Evolutionary conservation across 805 yeast genomes (phyloP).

Genomic region (Suhomyces sp.): DNA sequence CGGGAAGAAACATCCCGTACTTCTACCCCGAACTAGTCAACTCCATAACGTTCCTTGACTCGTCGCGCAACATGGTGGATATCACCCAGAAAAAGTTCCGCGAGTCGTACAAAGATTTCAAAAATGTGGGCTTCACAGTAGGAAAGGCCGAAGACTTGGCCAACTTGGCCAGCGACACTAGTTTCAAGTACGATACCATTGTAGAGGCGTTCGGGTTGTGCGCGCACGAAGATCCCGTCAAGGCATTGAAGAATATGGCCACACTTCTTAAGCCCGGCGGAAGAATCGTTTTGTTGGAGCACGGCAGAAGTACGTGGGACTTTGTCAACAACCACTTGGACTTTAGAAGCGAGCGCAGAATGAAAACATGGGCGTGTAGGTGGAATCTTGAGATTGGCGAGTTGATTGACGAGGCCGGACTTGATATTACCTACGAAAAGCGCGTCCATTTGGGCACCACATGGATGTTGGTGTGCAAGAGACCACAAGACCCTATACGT

Average conservation of each 20-base stretch:
- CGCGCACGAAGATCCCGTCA: constrained; percentile 91
- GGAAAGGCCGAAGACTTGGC: constrained; percentile 85
- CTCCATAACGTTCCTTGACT: constrained; percentile 81
- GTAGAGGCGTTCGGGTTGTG: constrained; percentile 94
- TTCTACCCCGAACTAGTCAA: constrained; percentile 56
- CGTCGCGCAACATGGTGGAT: constrained; percentile 84
- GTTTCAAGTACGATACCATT: constrained; percentile 80
- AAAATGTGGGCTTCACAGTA: constrained; percentile 79
- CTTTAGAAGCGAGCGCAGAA: constrained; percentile 74
- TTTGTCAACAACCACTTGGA: constrained; percentile 79
- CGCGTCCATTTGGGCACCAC: constrained; percentile 91
- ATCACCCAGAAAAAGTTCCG: constrained; percentile 72
- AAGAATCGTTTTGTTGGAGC: constrained; percentile 81
- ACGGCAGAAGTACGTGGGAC: constrained; percentile 82
- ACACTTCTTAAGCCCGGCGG: constrained; percentile 83
- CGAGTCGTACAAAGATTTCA: constrained; percentile 60
- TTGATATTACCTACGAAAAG: constrained; percentile 76
- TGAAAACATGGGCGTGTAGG: constrained; percentile 93
- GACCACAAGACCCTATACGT: constrained; percentile 61
- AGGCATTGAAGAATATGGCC: constrained; percentile 72
- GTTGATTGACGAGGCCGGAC: constrained; percentile 75
- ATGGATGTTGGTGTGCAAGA: constrained; percentile 77
- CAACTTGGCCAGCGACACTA: constrained; percentile 44
- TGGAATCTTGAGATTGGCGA: constrained; percentile 96
- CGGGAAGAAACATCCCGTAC: constrained; percentile 87